These are phyloP conservation scores for Pleurotus eryngii DNA, from an alignment of 768 basidiomycete genomes.

Conservation along the genomic window DNA sequence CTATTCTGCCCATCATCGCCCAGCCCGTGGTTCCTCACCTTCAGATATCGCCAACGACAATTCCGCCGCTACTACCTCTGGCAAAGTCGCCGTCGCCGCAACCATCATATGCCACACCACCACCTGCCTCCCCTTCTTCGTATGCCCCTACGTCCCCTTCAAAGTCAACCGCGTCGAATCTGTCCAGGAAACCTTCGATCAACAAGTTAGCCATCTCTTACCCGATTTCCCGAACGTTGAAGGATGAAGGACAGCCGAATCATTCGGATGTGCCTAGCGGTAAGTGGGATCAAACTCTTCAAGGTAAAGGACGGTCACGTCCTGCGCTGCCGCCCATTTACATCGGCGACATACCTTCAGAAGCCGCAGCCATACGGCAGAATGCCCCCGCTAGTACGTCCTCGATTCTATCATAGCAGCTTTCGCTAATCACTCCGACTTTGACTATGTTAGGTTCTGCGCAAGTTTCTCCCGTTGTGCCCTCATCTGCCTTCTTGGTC, in stretches of 20 bases:
- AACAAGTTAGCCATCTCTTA: neutral
- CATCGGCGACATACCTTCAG: neutral
- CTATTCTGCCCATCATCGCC: too few relatives aligned
- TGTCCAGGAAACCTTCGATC: neutral
- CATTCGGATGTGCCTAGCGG: neutral
- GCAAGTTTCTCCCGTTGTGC: slow-evolving; percentile 1
- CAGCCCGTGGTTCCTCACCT: too few relatives aligned
- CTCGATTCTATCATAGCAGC: neutral
- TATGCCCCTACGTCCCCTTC: too few relatives aligned
- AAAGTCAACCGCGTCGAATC: neutral
- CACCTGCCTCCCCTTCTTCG: too few relatives aligned
- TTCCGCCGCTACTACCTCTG: neutral
- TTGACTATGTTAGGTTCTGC: neutral
- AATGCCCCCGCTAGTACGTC: too few relatives aligned
- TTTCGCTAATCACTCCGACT: neutral
- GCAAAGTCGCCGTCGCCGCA: neutral
- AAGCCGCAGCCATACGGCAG: too few relatives aligned
- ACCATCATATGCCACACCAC: too few relatives aligned
- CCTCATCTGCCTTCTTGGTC: slow-evolving; percentile 9
- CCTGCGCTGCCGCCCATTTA: slow-evolving; percentile 1
- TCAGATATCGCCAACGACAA: neutral
- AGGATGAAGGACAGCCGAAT: too few relatives aligned
- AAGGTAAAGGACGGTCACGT: neutral
- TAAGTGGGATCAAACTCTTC: neutral
- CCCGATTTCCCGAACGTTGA: neutral